These are phyloP conservation scores for Diaporthe velutina DNA, from an alignment of 2,329 filamentous ascomycete species.

Conservation along the genomic window DNA sequence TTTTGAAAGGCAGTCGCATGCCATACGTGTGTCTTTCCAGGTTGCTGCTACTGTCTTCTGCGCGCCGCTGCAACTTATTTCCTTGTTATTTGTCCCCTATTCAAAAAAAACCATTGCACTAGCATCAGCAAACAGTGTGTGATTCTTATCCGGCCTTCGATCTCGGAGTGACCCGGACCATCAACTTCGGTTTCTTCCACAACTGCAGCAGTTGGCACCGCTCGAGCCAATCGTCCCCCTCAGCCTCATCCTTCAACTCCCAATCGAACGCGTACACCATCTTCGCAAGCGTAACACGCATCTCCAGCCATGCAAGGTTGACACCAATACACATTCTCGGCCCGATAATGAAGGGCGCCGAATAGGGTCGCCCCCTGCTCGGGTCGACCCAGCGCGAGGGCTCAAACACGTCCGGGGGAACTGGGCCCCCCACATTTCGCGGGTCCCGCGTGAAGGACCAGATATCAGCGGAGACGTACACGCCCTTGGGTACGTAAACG, in stretches of 20 bases:
- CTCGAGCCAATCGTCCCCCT: slow-evolving; percentile 43
- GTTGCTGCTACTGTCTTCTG: too few species aligned
- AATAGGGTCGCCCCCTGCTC: slow-evolving; percentile 24
- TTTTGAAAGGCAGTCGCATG: too few species aligned
- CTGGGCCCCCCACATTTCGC: slow-evolving; percentile 34
- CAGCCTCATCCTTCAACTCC: slow-evolving; percentile 32
- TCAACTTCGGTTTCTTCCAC: slow-evolving; percentile 45
- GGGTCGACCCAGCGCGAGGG: slow-evolving; percentile 45
- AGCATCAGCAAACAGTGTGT: too few species aligned
- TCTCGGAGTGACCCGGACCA: slow-evolving; percentile 38
- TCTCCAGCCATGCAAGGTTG: slow-evolving; percentile 45
- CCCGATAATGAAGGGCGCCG: slow-evolving; percentile 45
- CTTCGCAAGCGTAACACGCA: slow-evolving; percentile 46
- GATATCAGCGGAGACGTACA: slow-evolving; percentile 42
- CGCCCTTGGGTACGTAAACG: slow-evolving; percentile 43
- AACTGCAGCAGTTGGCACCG: slow-evolving; percentile 44
- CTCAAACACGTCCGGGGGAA: slow-evolving; percentile 41
- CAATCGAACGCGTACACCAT: slow-evolving; percentile 44
- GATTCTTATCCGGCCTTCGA: not conserved
- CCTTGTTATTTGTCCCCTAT: too few species aligned
- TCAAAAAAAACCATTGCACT: too few species aligned
- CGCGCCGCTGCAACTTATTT: too few species aligned
- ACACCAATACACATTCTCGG: slow-evolving; percentile 45
- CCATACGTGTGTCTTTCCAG: too few species aligned
- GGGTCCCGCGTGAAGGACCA: slow-evolving; percentile 45